Conservation (phyloP, 768 basidiomycete species). For the Omphalotus guepiniiformis region DNA sequence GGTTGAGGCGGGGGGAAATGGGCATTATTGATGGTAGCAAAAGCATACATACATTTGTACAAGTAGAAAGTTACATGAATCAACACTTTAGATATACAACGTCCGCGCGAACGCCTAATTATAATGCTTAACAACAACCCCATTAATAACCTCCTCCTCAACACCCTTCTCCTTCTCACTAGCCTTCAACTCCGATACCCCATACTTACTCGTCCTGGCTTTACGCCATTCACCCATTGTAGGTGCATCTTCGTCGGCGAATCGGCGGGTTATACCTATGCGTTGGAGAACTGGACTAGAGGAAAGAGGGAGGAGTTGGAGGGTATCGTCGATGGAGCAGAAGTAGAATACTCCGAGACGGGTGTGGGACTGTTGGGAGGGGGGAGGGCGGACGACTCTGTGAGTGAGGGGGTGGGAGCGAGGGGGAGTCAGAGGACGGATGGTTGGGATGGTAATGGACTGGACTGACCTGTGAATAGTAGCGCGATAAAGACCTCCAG, state of each 20-base stretch:
- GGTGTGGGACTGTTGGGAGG: conserved; percentile 36
- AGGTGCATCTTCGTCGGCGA: conserved; percentile 29
- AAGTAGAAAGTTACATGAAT: no score
- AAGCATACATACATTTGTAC: no score
- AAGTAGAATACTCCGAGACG: conserved; percentile 49
- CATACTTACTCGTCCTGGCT: conserved; percentile 38
- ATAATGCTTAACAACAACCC: conserved; percentile 44
- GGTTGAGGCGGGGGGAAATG: background rate
- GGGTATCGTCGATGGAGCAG: conserved; percentile 36
- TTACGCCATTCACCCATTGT: conserved; percentile 39
- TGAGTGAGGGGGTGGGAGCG: conserved; percentile 25
- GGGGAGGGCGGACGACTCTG: conserved; percentile 43
- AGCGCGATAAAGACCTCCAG: conserved; percentile 9
- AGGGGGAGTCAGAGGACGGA: conserved; percentile 46
- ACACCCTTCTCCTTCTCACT: conserved; percentile 29
- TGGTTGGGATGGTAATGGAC: conserved; percentile 20
- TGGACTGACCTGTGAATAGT: conserved; percentile 6
- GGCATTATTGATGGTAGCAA: background rate
- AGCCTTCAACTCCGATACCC: conserved; percentile 26
- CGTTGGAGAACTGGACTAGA: conserved; percentile 40
- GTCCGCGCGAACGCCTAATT: no score
- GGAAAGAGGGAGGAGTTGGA: conserved; percentile 33
- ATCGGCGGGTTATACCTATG: conserved; percentile 29
- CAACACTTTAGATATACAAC: no score
- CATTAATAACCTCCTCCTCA: conserved; percentile 43